phyloP scores from a whole-genome alignment of 2,329 filamentous ascomycete genomes.

The Hymenoscyphus fructigenus region DNA sequence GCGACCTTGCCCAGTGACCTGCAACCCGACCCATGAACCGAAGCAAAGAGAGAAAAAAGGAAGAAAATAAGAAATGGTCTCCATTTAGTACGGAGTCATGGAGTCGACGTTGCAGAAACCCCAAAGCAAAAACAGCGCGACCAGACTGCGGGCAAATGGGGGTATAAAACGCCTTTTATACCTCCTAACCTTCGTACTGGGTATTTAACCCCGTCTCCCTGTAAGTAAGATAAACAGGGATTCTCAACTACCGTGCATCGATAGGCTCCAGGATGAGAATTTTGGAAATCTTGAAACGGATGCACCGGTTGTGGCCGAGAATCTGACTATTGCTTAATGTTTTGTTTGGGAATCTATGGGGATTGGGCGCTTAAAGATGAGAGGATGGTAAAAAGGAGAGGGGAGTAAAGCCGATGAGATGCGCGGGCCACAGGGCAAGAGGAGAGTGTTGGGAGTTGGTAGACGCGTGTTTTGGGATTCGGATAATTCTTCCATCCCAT shows the following conservation, averaged over 20 bases:
- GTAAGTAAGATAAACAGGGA: not conserved
- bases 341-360: too few species aligned
- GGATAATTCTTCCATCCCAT: not conserved
- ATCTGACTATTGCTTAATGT: too few species aligned
- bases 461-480: not conserved
- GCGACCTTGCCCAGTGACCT: not conserved
- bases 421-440: not conserved
- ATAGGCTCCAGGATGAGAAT: not conserved
- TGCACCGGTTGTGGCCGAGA: not conserved
- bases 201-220: not conserved
- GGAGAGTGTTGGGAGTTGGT: not conserved
- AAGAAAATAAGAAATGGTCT: not conserved
- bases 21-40: not conserved
- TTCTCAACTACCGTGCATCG: not conserved
- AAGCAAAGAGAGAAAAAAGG: not conserved
- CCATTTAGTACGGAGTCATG: not conserved
- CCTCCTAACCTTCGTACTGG: not conserved
- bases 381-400: not conserved
- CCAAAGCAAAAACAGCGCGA: not conserved
- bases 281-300: not conserved
- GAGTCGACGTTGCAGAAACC: not conserved
- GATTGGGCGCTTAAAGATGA: not conserved
- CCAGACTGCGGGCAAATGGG: not conserved
- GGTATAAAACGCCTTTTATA: not conserved
- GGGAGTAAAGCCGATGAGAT: constrained; percentile 1